These are phyloP conservation scores for Globisporangium uncinulatum DNA, from an alignment of 352 stramenopile genomes.

Conservation along the genomic window DNA sequence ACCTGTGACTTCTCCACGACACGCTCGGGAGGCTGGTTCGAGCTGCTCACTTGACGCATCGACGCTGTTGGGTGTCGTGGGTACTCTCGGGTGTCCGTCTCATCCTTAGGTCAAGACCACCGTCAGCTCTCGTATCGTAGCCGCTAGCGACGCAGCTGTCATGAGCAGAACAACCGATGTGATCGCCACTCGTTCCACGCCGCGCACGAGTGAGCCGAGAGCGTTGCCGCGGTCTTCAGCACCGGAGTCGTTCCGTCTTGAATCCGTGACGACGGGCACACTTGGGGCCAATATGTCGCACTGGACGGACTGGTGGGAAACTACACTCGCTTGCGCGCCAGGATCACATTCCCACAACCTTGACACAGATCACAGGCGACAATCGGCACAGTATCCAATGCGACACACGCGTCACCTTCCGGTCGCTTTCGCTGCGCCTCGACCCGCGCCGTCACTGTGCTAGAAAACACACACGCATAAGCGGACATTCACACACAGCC, in stretches of 20 bases:
- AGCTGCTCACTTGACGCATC: not conserved
- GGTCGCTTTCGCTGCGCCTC: not conserved
- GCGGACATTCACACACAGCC: not conserved
- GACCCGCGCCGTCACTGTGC: constrained; percentile 4
- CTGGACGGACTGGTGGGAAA: constrained; percentile 12
- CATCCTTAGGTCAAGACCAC: not conserved
- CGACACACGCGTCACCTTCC: constrained; percentile 7
- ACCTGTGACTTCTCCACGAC: too few relatives aligned
- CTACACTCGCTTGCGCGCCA: constrained; percentile 1
- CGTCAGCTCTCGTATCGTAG: not conserved
- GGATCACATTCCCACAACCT: not conserved
- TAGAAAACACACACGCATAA: not conserved
- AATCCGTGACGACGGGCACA: not conserved
- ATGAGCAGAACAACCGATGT: not conserved
- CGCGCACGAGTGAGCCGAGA: not conserved
- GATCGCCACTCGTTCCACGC: constrained; percentile 1
- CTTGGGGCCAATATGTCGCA: constrained; percentile 7
- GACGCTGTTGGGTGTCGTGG: not conserved
- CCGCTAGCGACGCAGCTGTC: not conserved
- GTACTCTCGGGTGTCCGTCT: not conserved
- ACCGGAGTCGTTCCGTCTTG: not conserved
- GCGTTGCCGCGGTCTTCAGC: not conserved
- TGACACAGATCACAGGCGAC: not conserved
- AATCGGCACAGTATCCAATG: not conserved
- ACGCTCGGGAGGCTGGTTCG: not conserved